phyloP scores from a whole-genome alignment of 2,329 filamentous ascomycete genomes.

The Ascochyta lentis region DNA sequence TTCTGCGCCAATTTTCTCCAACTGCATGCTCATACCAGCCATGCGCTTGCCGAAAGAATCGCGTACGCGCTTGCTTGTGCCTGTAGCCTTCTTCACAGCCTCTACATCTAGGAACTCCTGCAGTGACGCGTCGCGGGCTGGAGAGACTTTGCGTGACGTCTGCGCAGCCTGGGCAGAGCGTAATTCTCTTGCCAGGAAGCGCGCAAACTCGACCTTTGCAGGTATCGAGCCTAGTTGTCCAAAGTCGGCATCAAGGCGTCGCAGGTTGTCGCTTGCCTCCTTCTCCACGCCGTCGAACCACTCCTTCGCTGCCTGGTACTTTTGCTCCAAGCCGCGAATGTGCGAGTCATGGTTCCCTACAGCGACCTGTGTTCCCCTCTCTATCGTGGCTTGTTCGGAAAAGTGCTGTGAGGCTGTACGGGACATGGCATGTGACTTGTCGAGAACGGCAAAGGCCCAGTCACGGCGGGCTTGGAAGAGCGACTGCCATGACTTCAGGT shows the following conservation, averaged over 20 bases:
- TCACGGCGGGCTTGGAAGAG: slow-evolving; percentile 80
- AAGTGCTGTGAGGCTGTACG: slow-evolving; percentile 69
- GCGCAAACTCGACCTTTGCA: slow-evolving; percentile 70
- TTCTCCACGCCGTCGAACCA: slow-evolving; percentile 73
- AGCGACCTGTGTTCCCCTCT: slow-evolving; percentile 81
- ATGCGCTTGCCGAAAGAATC: slow-evolving; percentile 67
- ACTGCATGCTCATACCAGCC: slow-evolving; percentile 49
- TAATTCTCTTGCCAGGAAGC: slow-evolving; percentile 49
- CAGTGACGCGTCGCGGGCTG: slow-evolving; percentile 33
- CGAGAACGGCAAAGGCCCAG: slow-evolving; percentile 77
- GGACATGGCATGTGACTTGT: slow-evolving; percentile 72
- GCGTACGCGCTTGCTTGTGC: slow-evolving; percentile 68
- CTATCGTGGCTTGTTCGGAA: slow-evolving; percentile 75
- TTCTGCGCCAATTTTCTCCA: slow-evolving; percentile 51
- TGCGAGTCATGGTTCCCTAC: slow-evolving; percentile 83
- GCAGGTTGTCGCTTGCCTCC: slow-evolving; percentile 70
- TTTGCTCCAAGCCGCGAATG: slow-evolving; percentile 73
- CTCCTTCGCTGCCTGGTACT: slow-evolving; percentile 71
- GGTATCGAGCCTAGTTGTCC: slow-evolving; percentile 68
- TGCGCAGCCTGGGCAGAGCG: slow-evolving; percentile 36
- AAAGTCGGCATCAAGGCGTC: slow-evolving; percentile 73
- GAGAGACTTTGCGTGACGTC: slow-evolving; percentile 31
- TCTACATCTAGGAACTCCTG: slow-evolving; percentile 73
- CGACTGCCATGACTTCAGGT: slow-evolving; percentile 85
- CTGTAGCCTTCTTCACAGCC: slow-evolving; percentile 74